Base-by-base conservation (phyloP, 2,329 filamentous ascomycete species). In the Pestalotiopsis sp. region DNA sequence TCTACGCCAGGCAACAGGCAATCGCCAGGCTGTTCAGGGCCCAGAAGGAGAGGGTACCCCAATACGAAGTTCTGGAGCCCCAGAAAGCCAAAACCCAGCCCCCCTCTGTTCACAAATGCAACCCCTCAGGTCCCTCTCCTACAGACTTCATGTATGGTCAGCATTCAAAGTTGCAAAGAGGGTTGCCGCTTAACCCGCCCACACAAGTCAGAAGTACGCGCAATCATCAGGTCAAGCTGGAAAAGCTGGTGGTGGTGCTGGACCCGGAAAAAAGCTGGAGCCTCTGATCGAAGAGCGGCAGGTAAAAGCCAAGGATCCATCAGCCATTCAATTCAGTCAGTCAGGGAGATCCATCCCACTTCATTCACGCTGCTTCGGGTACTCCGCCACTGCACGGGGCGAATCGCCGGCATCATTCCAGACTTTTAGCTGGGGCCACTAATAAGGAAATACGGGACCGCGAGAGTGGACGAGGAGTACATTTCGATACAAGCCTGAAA, bases 321-420 rank as follows among this genome's bases (percentile, higher is more conserved):
- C 31, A 7, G 31, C 31, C 31, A 36, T 36, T 23, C 23, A 23
- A 23, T 23, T 23, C 23, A 23, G n/a, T 23, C 23, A 23, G n/a
- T n/a, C 20, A 52, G 45, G 45, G 45, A 52, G 45, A 52, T 52
- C 20, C 45, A n/a, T 20, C 17, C 20, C 45, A 52, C 31, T 36
- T 36, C 31, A 36, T 17, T 20, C 13, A 56, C 14, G 49, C 49
- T 56, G 14, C 39, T 17, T 20, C 13, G 23, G 38, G 14, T 64
- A 39, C 61, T 64, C 61, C 61, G 61, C 61, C 61, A 45, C 61
- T 64, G 61, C 61, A 64, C 61, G 61, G 61, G n/a, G 61, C 61
- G 25, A 49, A 25, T 45, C 38, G 39, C 61, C 38, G 59, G 59
- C n/a, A 23, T 7, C 27, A 17, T 38, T 39, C 59, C 59, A 62